phyloP scores from a whole-genome alignment of 495 filamentous ascomycete genomes.

The Hypoxylon rickii region DNA sequence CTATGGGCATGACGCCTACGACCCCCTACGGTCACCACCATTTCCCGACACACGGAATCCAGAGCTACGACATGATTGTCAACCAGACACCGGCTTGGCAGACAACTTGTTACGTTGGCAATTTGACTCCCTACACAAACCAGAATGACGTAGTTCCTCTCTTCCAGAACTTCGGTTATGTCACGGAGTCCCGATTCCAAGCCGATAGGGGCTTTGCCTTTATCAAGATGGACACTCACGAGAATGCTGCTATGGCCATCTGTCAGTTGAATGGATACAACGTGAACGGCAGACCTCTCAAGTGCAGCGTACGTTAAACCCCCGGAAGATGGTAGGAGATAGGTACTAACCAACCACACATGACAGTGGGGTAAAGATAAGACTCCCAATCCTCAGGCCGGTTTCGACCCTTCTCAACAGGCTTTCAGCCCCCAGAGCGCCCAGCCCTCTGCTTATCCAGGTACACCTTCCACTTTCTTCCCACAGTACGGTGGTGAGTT shows the following conservation, averaged over 20 bases:
- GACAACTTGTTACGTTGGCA: conserved; percentile 98
- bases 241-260: conserved; percentile 98
- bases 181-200: conserved; percentile 96
- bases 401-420: conserved; percentile 80
- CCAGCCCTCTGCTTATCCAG: conserved; percentile 62
- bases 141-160: conserved; percentile 93
- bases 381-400: conserved; percentile 76
- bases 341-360: conserved; percentile 13
- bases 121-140: conserved; percentile 96
- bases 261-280: conserved; percentile 97
- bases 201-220: conserved; percentile 98
- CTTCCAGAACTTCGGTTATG: conserved; percentile 98
- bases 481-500: conserved; percentile 83
- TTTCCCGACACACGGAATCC: conserved; percentile 94
- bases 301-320: conserved; percentile 85
- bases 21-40: conserved; percentile 97
- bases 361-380: conserved; percentile 97
- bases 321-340: background rate
- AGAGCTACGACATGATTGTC: conserved; percentile 98
- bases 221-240: conserved; percentile 98
- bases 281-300: conserved; percentile 94
- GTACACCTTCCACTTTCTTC: conserved; percentile 83
- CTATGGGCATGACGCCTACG: conserved; percentile 98
- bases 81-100: conserved; percentile 98
- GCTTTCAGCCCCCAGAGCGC: conserved; percentile 68